Percentiles rank a stretch among this genome's conserved stretches.
phyloP scores from a whole-genome alignment of 257 asterid species.

The Phtheirospermum japonicum region DNA sequence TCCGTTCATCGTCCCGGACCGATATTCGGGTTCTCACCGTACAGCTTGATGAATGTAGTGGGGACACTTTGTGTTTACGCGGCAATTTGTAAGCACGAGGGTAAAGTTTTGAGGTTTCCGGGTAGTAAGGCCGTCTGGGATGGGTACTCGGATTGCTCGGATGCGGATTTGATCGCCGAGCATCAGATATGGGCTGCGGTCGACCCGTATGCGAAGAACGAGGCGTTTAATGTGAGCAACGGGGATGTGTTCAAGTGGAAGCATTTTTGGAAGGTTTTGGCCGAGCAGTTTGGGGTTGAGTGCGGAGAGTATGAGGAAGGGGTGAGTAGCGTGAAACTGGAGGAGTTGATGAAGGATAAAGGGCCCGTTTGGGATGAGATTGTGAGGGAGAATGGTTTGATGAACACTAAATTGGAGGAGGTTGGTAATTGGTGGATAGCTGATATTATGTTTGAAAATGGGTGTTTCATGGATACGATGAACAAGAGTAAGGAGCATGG shows the following conservation, averaged over 20 bases:
- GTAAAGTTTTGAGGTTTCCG: constrained; percentile 62
- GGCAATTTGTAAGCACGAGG: constrained; percentile 83
- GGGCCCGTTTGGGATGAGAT: constrained; percentile 81
- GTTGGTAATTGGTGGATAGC: constrained; percentile 82
- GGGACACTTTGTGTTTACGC: constrained; percentile 87
- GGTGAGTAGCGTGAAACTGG: constrained; percentile 37
- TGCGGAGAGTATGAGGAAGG: constrained; percentile 61
- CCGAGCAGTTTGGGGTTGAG: constrained; percentile 76
- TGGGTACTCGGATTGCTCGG: constrained; percentile 69
- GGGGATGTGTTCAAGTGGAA: constrained; percentile 94
- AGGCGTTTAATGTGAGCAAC: constrained; percentile 83
- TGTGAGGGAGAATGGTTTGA: constrained; percentile 62
- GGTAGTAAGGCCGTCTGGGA: constrained; percentile 77
- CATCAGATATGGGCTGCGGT: constrained; percentile 96
- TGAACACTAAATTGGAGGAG: constrained; percentile 56
- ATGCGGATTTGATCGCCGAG: constrained; percentile 90
- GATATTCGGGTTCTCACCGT: constrained; percentile 78
- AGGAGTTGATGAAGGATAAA: constrained; percentile 77
- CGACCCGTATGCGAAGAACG: constrained; percentile 88
- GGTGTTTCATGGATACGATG: constrained; percentile 57
- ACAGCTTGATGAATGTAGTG: constrained; percentile 74
- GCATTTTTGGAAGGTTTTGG: constrained; percentile 88
- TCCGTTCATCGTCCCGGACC: constrained; percentile 79
- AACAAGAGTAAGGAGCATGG: constrained; percentile 98
- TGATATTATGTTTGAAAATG: constrained; percentile 39